Evolutionary conservation across 2,329 filamentous ascomycete species (phyloP).

Genomic region (Botrytis paeoniae): DNA sequence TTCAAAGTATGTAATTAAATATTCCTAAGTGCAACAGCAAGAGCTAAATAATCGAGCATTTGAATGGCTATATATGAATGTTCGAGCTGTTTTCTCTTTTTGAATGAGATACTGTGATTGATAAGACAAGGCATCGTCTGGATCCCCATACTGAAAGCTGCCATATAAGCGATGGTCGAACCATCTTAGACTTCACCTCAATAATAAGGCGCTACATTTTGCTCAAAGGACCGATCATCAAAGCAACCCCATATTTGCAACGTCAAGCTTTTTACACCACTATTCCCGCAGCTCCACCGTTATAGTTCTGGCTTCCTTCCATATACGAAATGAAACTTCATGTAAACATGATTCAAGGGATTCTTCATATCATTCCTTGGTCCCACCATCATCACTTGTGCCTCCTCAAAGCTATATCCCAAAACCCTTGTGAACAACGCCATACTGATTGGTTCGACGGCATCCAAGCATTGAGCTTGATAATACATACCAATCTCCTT

Average conservation of each 20-base stretch:
- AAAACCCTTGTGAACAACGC: conserved; percentile 47
- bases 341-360: conserved; percentile 44
- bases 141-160: background rate
- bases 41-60: background rate
- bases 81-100: background rate
- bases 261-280: background rate
- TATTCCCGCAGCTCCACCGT: background rate
- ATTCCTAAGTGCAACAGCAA: background rate
- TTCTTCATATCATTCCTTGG: conserved; percentile 49
- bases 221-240: background rate
- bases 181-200: background rate
- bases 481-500: conserved; percentile 21
- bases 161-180: background rate
- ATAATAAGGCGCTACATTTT: background rate
- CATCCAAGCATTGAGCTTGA: conserved; percentile 18
- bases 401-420: conserved; percentile 47
- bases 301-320: conserved; percentile 13
- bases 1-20: background rate
- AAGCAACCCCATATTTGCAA: background rate
- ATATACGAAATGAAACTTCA: conserved; percentile 53
- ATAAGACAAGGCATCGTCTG: background rate
- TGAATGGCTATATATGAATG: background rate
- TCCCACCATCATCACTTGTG: conserved; percentile 47
- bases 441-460: conserved; percentile 19
- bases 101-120: background rate